Base-by-base conservation (phyloP, 140 eudicot species). In the Ambrosia hybrid region DNA sequence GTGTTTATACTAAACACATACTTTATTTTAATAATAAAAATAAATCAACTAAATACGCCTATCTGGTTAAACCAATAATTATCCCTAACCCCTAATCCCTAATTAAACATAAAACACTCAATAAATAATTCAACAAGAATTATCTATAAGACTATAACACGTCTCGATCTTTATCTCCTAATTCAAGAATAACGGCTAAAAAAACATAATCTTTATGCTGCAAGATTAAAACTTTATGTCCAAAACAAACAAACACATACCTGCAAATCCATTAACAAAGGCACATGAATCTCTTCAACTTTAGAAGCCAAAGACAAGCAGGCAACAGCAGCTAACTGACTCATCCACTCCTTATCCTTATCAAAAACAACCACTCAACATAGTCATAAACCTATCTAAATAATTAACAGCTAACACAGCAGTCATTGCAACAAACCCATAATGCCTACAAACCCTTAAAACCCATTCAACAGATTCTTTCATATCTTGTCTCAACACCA, bases 371-470 rank as follows among this genome's bases (percentile, higher is more conserved):
- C 76, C 49, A 59, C 92, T 84, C 36, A 84, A 73, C 26, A 21
- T 21, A 21, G 26, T 21, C 21, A 86, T 26, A 65, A 88, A 94
- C 80, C 95, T 83, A 73, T 90, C 96, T 57, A 76, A 94, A 77
- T 90, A 90, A 81, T 83, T 85, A 78, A 88, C 96, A 83, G 90
- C 91, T 73, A 94, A 80, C 68, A 88, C 74, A 36, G 83, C 84
- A n/a, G 96, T 90, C 78, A 70, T 51, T 12, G 79, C 83, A 62
- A 66, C 77, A 67, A 90, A 94, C 16, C 88, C 91, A 77, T 83
- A 82, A 66, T 81, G 79, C 17, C 53, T 69, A 84, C 82, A 51
- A 43, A 90, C 99, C 80, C 85, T 90, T 51, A 79, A 66, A 65
- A 94, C 86, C 96, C 99, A 94, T 70, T 80, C 90, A 69, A 91